A percentile compares a stretch with the other conserved stretches of the same genome.
Conservation (phyloP, 441 rosid species). For the Melastoma candidum region DNA sequence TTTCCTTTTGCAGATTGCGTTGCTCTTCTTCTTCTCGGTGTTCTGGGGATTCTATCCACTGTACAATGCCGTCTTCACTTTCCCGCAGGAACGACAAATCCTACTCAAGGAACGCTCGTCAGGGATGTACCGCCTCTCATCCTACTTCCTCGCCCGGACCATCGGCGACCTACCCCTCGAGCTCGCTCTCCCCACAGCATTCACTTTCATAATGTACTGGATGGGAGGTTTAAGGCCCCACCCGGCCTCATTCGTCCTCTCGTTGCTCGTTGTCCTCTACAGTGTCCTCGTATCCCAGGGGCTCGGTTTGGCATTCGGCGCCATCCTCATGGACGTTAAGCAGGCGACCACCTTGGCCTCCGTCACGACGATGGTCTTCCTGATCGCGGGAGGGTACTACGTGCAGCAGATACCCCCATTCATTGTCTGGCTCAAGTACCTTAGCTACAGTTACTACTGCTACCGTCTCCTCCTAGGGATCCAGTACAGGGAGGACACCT, state of each 20-base stretch:
- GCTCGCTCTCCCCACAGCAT: conserved; percentile 46
- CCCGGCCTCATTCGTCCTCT: conserved; percentile 23
- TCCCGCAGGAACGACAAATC: conserved; percentile 71
- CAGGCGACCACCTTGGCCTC: conserved; percentile 33
- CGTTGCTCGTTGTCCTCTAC: conserved; percentile 31
- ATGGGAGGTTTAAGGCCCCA: conserved; percentile 55
- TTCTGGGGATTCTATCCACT: conserved; percentile 71
- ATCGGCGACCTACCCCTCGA: conserved; percentile 64
- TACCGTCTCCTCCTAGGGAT: conserved; percentile 35
- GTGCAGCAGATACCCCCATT: conserved; percentile 41
- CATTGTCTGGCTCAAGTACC: conserved; percentile 35
- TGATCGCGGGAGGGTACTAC: conserved; percentile 36
- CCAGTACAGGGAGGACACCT: conserved; percentile 33
- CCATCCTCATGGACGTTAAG: conserved; percentile 36
- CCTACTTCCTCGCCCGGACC: conserved; percentile 45
- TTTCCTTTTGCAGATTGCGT: conserved; percentile 39
- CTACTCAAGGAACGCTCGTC: conserved; percentile 75
- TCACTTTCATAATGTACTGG: conserved; percentile 48
- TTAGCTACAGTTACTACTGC: conserved; percentile 26
- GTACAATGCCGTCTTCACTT: conserved; percentile 62
- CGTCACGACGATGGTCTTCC: conserved; percentile 25
- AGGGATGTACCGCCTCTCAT: conserved; percentile 71
- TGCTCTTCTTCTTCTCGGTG: conserved; percentile 52
- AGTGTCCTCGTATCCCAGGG: conserved; percentile 37
- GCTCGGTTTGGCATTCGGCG: conserved; percentile 47